These are phyloP conservation scores for Ustilago tritici DNA, from an alignment of 1,284 basidiomycete genomes.

Conservation along the genomic window DNA sequence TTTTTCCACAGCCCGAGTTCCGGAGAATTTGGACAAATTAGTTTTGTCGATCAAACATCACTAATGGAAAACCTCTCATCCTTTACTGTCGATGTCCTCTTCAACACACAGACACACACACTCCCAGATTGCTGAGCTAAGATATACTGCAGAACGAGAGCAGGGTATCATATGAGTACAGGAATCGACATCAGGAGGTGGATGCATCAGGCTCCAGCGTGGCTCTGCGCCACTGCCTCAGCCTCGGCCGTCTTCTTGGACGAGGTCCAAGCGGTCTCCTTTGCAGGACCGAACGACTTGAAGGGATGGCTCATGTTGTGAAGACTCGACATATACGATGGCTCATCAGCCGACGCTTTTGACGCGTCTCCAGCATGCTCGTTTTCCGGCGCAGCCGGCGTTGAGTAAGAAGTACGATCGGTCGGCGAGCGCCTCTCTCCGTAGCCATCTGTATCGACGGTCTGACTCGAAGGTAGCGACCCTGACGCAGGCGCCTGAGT, in stretches of 20 bases:
- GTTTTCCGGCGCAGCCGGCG: neutral
- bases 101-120: neutral
- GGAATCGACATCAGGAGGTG: neutral
- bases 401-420: slow-evolving; percentile 2
- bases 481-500: slow-evolving; percentile 8
- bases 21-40: neutral
- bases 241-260: slow-evolving; percentile 1
- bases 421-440: slow-evolving; percentile 6
- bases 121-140: neutral
- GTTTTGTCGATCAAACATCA: neutral
- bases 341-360: slow-evolving; percentile 15
- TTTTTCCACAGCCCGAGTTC: slow-evolving; percentile 1
- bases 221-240: neutral
- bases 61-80: neutral
- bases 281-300: slow-evolving; percentile 26
- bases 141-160: neutral
- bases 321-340: slow-evolving; percentile 16
- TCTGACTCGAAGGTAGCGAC: slow-evolving; percentile 4
- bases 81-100: neutral
- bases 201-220: neutral
- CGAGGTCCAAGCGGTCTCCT: slow-evolving; percentile 8
- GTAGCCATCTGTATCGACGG: slow-evolving; percentile 2
- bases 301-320: slow-evolving; percentile 16
- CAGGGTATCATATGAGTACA: neutral
- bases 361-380: slow-evolving; percentile 2